Evolutionary conservation across 805 yeast species (phyloP), one percentile per base, ranked within the genome.

Genomic region (Candida golubevii): DNA sequence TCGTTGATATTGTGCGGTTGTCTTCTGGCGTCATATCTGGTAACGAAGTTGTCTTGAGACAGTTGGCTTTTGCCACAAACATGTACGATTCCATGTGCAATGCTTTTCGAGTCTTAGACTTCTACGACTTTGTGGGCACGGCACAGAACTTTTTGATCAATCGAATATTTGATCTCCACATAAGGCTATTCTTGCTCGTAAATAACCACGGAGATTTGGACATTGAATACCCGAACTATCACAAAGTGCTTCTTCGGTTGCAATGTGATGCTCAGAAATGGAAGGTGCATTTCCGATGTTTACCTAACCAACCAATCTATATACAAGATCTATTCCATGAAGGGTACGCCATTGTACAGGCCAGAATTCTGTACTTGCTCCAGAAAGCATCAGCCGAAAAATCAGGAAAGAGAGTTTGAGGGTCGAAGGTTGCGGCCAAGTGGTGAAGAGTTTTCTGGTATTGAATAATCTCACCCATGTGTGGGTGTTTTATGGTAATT

Each of bases 141-240:
- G 23, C 44, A 30, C 35, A 41, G 18, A 14, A 18, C 10, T 41
- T 23, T 11, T 23, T 41, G 6, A 11, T 41, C 26, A 41, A 41
- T 30, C 44, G 44, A 1, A 13, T 41, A 4, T 32, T 35, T 5
- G 35, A 41, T 26, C 38, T 41, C 27, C 18, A 41, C 13, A 39
- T 41, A 9, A 23, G 35, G 9, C 23, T 35, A 3, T 31, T 41
- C n/a, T 12, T 23, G 7, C 30, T 41, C 10, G 18, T 23, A 11
- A 14, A 35, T 30, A 3, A 7, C 8, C 23, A 34, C n/a, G 44
- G 44, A 11, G 3, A 33, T 29, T 29, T 29, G 32, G n/a, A 29
- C 6, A 29, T 4, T 11, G 32, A 29, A 10, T 10, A 11, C n/a
- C 32, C 32, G 32, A 29, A 12, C 11, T 29, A 29, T 12, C 32